These are phyloP conservation scores for Chalciporus pseudorubinellus DNA, from an alignment of 768 basidiomycete species.

Conservation along the genomic window DNA sequence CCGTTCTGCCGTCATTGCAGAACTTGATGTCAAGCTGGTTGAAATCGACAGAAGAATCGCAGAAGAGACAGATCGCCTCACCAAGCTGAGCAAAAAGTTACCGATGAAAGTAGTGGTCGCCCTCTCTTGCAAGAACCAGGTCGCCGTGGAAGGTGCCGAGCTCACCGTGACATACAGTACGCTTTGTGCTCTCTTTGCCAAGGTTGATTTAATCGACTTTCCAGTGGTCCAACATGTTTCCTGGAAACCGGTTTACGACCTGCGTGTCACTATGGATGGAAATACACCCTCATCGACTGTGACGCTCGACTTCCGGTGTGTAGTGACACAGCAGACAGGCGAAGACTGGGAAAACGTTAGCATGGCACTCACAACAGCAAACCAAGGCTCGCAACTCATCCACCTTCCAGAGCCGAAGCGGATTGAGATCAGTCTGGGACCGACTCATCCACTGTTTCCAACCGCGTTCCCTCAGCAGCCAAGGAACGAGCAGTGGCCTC, in stretches of 20 bases:
- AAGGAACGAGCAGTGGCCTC: too few relatives aligned
- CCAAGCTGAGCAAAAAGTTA: not conserved
- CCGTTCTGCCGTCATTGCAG: conserved; percentile 15
- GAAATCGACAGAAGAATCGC: conserved; percentile 9
- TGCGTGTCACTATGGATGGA: conserved; percentile 10
- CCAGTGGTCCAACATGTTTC: conserved; percentile 15
- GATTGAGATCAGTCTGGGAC: conserved; percentile 10
- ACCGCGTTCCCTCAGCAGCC: too few relatives aligned
- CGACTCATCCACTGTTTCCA: not conserved
- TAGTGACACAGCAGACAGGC: conserved; percentile 28
- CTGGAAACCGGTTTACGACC: conserved; percentile 22
- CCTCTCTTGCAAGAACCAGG: conserved; percentile 4
- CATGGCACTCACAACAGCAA: conserved; percentile 26
- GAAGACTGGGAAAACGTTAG: conserved; percentile 31
- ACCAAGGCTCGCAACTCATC: conserved; percentile 15
- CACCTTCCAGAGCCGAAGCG: conserved; percentile 24
- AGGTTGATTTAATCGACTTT: not conserved
- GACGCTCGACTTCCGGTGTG: conserved; percentile 28
- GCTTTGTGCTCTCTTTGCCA: not conserved
- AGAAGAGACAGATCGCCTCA: conserved; percentile 13
- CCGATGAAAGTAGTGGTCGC: conserved; percentile 6
- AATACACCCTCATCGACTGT: conserved; percentile 14
- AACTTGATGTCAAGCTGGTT: conserved; percentile 14
- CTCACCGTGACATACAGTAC: conserved; percentile 21
- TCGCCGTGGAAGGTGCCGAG: conserved; percentile 7